These are phyloP conservation scores for Macrotyloma uniflorum DNA, from an alignment of 306 rosid genomes.

Conservation along the genomic window DNA sequence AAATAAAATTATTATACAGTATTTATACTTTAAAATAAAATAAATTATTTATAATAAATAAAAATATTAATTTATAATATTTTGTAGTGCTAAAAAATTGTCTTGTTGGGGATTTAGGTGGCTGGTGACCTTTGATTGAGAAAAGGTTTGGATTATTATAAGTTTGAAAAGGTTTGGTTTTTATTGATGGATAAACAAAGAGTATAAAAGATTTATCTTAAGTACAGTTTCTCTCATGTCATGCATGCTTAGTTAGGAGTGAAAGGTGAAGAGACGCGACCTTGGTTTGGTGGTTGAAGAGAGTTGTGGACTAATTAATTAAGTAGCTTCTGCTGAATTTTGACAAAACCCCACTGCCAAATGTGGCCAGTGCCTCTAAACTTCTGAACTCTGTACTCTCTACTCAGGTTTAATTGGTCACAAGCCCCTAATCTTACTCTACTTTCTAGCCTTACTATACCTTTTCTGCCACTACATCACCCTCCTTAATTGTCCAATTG, in stretches of 20 bases:
- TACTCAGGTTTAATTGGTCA: conserved; percentile 15
- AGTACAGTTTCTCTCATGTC: conserved; percentile 11
- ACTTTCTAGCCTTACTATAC: conserved; percentile 18
- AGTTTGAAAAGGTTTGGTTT: background rate
- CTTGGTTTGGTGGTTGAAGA: conserved; percentile 22
- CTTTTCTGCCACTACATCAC: conserved; percentile 25
- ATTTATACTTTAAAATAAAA: too few species aligned
- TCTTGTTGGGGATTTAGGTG: too few species aligned
- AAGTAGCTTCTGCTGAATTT: background rate
- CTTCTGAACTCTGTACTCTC: conserved; percentile 10
- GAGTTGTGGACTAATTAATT: conserved; percentile 26
- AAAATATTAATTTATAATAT: too few species aligned
- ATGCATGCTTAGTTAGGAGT: conserved; percentile 16
- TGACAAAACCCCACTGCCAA: conserved; percentile 7
- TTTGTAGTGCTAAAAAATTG: too few species aligned
- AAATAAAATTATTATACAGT: too few species aligned
- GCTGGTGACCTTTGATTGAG: conserved; percentile 20
- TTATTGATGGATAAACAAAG: background rate
- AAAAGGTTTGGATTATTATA: background rate
- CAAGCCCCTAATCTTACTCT: conserved; percentile 29
- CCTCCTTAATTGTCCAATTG: conserved; percentile 25
- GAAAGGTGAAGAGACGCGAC: conserved; percentile 36
- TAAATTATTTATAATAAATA: too few species aligned
- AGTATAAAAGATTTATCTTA: background rate
- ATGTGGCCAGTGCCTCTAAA: conserved; percentile 30